Conservation (phyloP, 495 filamentous ascomycete genomes). For the Neurospora sp. region DNA sequence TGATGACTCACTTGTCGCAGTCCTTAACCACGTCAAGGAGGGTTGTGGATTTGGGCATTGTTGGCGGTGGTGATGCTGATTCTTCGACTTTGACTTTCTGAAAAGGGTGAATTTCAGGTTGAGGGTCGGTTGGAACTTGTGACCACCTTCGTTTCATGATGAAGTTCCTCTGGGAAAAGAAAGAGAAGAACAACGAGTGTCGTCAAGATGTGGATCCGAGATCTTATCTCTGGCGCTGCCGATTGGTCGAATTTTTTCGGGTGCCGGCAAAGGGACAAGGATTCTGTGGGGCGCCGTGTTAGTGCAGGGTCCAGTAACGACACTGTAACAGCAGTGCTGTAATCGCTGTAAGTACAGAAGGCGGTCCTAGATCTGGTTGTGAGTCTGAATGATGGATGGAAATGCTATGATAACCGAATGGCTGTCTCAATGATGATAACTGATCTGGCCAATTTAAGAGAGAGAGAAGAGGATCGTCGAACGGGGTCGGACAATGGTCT, state of each 20-base stretch:
- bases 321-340: background rate
- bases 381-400: background rate
- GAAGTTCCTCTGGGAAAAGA: background rate
- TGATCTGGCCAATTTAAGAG: background rate
- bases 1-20: background rate
- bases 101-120: background rate
- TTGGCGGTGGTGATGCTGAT: background rate
- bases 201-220: background rate
- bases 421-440: background rate
- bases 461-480: background rate
- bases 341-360: background rate
- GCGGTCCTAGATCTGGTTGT: background rate
- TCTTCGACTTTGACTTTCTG: background rate
- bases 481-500: no score
- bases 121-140: background rate
- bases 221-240: background rate
- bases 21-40: background rate
- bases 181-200: background rate
- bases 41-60: background rate
- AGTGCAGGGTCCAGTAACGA: background rate
- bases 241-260: background rate
- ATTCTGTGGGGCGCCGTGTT: background rate
- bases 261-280: background rate
- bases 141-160: background rate
- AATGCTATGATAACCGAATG: background rate